A percentile compares a stretch with the other conserved stretches of the same genome.
Conservation (phyloP, 768 basidiomycete species). For the Phaffia tasmanica region DNA sequence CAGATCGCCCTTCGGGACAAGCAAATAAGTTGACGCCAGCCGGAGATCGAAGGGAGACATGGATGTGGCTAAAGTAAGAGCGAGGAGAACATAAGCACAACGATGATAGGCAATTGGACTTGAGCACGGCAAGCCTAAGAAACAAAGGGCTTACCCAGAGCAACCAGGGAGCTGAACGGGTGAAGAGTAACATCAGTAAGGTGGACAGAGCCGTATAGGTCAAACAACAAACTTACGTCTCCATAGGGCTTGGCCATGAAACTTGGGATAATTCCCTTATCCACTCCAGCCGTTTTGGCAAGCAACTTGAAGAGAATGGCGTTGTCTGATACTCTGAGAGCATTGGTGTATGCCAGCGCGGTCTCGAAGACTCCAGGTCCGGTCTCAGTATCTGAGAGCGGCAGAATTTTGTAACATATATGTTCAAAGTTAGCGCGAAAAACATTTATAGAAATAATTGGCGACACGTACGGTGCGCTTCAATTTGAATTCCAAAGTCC, state of each 20-base stretch:
- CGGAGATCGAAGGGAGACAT: constrained; percentile 67
- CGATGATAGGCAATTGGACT: not conserved
- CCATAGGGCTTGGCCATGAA: constrained; percentile 99
- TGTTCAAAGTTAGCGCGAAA: not conserved
- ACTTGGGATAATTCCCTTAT: constrained; percentile 75
- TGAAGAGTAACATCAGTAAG: constrained; percentile 1
- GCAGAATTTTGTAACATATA: not conserved
- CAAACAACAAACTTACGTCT: constrained; percentile 48
- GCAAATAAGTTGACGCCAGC: constrained; percentile 71
- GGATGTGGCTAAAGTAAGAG: constrained; percentile 52
- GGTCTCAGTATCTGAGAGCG: constrained; percentile 37
- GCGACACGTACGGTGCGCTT: constrained; percentile 61
- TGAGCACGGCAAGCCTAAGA: not conserved
- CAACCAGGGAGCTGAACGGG: constrained; percentile 71
- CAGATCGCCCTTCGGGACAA: constrained; percentile 51
- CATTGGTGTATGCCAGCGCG: constrained; percentile 38
- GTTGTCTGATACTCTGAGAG: constrained; percentile 38
- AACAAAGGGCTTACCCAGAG: constrained; percentile 55
- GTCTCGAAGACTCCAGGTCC: constrained; percentile 40
- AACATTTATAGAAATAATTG: too few species aligned
- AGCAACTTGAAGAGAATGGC: constrained; percentile 84
- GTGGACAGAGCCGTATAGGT: constrained; percentile 13
- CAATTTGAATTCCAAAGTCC: constrained; percentile 66
- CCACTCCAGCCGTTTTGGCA: constrained; percentile 85
- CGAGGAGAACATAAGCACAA: not conserved